Percentiles rank a stretch among this genome's conserved stretches.
These are phyloP conservation scores for Penicillium sp. DNA, from an alignment of 2,329 filamentous ascomycete genomes.

Conservation along the genomic window DNA sequence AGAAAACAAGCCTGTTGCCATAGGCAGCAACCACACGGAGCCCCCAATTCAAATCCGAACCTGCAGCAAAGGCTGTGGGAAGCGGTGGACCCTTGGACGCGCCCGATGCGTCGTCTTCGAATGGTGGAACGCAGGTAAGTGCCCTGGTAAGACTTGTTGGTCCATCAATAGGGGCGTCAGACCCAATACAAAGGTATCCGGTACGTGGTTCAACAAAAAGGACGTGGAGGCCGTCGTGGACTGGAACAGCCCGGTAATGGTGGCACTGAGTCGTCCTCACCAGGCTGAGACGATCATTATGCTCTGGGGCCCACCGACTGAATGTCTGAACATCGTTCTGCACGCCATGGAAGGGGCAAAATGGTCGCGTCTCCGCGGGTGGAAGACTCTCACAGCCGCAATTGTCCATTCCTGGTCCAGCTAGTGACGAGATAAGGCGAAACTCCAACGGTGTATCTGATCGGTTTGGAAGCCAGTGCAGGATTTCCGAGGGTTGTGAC, in stretches of 20 bases:
- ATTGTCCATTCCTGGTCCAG: slow-evolving; percentile 43
- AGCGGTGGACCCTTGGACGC: slow-evolving; percentile 31
- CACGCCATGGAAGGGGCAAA: slow-evolving; percentile 37
- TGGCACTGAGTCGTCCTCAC: slow-evolving; percentile 56
- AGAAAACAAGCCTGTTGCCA: slow-evolving; percentile 59
- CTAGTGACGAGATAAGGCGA: slow-evolving; percentile 66
- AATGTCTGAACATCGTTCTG: slow-evolving; percentile 32
- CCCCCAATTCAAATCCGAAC: slow-evolving; percentile 62
- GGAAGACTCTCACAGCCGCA: slow-evolving; percentile 35
- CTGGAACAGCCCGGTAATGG: slow-evolving; percentile 66
- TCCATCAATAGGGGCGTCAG: slow-evolving; percentile 63
- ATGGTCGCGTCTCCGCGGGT: slow-evolving; percentile 25
- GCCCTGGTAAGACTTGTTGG: slow-evolving; percentile 64
- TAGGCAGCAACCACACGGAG: slow-evolving; percentile 65
- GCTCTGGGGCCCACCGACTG: slow-evolving; percentile 29
- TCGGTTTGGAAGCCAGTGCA: slow-evolving; percentile 64
- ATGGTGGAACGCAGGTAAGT: slow-evolving; percentile 58
- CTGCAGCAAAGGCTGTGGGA: slow-evolving; percentile 61
- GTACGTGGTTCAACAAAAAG: slow-evolving; percentile 67
- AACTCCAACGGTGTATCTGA: slow-evolving; percentile 60
- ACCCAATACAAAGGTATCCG: slow-evolving; percentile 63
- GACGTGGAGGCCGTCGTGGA: slow-evolving; percentile 69
- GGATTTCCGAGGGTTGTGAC: slow-evolving; percentile 46
- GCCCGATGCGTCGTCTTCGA: slow-evolving; percentile 19
- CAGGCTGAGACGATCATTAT: slow-evolving; percentile 33